phyloP scores from a whole-genome alignment of 352 stramenopile species.

The Pythium graminicola region DNA sequence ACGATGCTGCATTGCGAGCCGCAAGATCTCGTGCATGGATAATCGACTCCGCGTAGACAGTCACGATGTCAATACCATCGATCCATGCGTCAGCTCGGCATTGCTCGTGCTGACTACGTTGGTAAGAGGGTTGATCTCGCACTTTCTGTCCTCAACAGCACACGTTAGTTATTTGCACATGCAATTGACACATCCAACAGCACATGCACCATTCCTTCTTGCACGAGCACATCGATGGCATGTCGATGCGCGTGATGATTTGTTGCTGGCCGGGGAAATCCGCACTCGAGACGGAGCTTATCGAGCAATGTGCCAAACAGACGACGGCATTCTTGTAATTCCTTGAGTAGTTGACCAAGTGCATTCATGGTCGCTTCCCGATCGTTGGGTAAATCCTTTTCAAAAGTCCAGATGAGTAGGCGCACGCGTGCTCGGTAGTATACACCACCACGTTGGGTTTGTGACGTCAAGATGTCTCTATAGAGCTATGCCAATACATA shows the following conservation, averaged over 20 bases:
- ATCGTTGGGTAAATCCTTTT: slow-evolving; percentile 21
- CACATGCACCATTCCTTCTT: slow-evolving; percentile 12
- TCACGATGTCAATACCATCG: slow-evolving; percentile 5
- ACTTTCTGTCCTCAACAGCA: neutral
- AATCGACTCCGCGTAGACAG: neutral
- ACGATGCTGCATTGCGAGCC: slow-evolving; percentile 1
- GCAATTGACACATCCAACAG: neutral
- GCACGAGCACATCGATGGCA: slow-evolving; percentile 13
- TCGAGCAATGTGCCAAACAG: slow-evolving; percentile 40
- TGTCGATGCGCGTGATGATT: slow-evolving; percentile 4
- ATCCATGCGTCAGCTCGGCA: slow-evolving; percentile 3
- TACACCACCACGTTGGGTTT: slow-evolving; percentile 1
- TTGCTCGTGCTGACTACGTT: neutral
- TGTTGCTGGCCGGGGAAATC: slow-evolving; percentile 21
- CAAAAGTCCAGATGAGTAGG: slow-evolving; percentile 14
- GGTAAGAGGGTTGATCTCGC: neutral
- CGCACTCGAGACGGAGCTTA: slow-evolving; percentile 37
- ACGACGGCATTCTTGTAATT: slow-evolving; percentile 33
- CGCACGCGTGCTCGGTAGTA: slow-evolving; percentile 16
- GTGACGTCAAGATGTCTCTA: slow-evolving; percentile 19
- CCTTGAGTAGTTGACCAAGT: slow-evolving; percentile 30
- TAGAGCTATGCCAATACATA: slow-evolving; percentile 33
- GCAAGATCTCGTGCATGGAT: slow-evolving; percentile 2
- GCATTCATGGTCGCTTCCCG: slow-evolving; percentile 46
- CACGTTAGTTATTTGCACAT: neutral